Evolutionary conservation across 768 basidiomycete genomes (phyloP).

Genomic region (Dentipellis sp.): DNA sequence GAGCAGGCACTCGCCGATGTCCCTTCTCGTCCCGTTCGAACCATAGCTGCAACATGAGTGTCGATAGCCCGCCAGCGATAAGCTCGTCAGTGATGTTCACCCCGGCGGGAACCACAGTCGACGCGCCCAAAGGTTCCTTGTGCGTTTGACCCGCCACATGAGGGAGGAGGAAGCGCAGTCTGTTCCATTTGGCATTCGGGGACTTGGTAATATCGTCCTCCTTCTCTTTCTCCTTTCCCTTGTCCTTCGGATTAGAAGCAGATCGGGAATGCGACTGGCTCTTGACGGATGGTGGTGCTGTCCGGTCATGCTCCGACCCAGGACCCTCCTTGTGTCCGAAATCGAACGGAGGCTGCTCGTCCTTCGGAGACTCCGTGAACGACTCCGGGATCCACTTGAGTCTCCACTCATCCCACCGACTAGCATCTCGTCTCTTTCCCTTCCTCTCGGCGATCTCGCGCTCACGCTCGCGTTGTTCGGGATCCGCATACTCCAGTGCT

Average conservation of each 20-base stretch:
- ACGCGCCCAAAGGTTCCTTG: slow-evolving; percentile 28
- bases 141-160: slow-evolving; percentile 30
- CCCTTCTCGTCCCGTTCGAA: slow-evolving; percentile 82
- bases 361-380: slow-evolving; percentile 15
- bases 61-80: slow-evolving; percentile 69
- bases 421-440: slow-evolving; percentile 40
- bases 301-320: not conserved
- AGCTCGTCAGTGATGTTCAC: slow-evolving; percentile 81
- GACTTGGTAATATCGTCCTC: slow-evolving; percentile 5
- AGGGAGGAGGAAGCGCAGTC: slow-evolving; percentile 58
- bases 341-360: not conserved
- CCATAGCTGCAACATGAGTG: slow-evolving; percentile 73
- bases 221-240: slow-evolving; percentile 10
- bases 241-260: not conserved
- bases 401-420: slow-evolving; percentile 34
- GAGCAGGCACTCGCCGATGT: slow-evolving; percentile 69
- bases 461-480: slow-evolving; percentile 27
- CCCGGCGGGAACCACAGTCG: slow-evolving; percentile 38
- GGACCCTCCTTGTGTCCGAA: not conserved
- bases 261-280: not conserved
- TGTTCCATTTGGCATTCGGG: slow-evolving; percentile 45
- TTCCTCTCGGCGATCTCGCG: slow-evolving; percentile 39
- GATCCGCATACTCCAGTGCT: slow-evolving; percentile 40
- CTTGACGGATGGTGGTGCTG: not conserved
- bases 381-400: slow-evolving; percentile 43